Evolutionary conservation across 2,329 filamentous ascomycete species (phyloP).

Genomic region (Atkinsonella hypoxylon): DNA sequence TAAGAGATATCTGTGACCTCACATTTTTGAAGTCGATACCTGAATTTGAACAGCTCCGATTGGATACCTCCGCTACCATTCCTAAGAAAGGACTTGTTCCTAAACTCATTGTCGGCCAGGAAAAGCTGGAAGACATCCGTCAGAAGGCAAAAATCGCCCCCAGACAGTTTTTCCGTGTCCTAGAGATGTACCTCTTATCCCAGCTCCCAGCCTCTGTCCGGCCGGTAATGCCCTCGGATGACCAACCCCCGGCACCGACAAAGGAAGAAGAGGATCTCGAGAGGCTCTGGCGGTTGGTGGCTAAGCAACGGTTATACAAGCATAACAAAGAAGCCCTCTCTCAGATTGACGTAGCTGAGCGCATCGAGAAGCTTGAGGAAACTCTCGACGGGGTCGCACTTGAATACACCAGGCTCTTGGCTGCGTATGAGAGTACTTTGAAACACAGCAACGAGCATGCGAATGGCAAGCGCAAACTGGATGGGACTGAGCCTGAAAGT

Average conservation of each 20-base stretch:
- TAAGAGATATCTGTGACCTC: constrained; percentile 66
- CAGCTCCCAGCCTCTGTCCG: constrained; percentile 44
- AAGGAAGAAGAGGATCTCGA: constrained; percentile 50
- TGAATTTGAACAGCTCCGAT: constrained; percentile 42
- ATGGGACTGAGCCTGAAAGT: constrained; percentile 14
- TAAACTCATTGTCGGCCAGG: constrained; percentile 44
- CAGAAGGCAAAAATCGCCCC: constrained; percentile 57
- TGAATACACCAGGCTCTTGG: constrained; percentile 59
- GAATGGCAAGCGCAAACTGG: constrained; percentile 36
- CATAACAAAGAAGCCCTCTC: constrained; percentile 62
- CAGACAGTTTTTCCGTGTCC: constrained; percentile 61
- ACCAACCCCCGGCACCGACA: constrained; percentile 30
- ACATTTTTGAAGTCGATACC: constrained; percentile 47
- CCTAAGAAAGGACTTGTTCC: constrained; percentile 36
- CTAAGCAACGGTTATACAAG: constrained; percentile 66
- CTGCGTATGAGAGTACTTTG: constrained; percentile 28
- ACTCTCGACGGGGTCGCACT: constrained; percentile 56
- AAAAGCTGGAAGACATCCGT: constrained; percentile 44
- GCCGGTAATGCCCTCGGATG: constrained; percentile 33
- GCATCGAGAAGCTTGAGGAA: constrained; percentile 60
- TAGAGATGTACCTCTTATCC: constrained; percentile 65
- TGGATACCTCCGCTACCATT: constrained; percentile 40
- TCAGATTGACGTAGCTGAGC: constrained; percentile 56
- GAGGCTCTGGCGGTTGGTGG: constrained; percentile 59
- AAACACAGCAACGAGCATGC: constrained; percentile 14